These are phyloP conservation scores for Cucumis hystrix DNA, from an alignment of 306 rosid species.

Conservation along the genomic window DNA sequence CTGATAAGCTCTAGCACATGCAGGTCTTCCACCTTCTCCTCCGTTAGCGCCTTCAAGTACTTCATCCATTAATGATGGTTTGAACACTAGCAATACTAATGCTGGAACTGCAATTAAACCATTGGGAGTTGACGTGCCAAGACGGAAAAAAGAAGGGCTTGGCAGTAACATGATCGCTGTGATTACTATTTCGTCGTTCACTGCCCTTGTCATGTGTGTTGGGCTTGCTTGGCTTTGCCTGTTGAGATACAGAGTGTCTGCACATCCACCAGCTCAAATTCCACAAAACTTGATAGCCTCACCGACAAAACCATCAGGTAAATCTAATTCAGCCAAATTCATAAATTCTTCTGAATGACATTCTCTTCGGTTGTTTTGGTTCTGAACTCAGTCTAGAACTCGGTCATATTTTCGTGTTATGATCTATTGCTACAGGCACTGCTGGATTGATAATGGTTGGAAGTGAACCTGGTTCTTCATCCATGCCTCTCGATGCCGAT, in stretches of 20 bases:
- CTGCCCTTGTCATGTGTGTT: slow-evolving; percentile 44
- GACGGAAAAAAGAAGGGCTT: slow-evolving; percentile 37
- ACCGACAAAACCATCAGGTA: slow-evolving; percentile 50
- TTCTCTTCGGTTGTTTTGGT: neutral
- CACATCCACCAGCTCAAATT: slow-evolving; percentile 16
- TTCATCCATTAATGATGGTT: slow-evolving; percentile 46
- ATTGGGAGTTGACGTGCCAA: slow-evolving; percentile 63
- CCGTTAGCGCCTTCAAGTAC: slow-evolving; percentile 44
- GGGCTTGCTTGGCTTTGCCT: slow-evolving; percentile 60
- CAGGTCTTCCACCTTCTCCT: slow-evolving; percentile 99
- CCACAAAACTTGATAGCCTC: slow-evolving; percentile 31
- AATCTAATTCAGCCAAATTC: neutral
- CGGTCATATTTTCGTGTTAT: neutral
- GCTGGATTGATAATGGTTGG: slow-evolving; percentile 12
- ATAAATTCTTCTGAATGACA: neutral
- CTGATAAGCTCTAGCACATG: slow-evolving; percentile 9
- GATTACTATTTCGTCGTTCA: slow-evolving; percentile 50
- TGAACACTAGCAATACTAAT: slow-evolving; percentile 30
- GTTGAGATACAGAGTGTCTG: slow-evolving; percentile 27
- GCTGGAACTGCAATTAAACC: slow-evolving; percentile 62
- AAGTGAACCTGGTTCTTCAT: slow-evolving; percentile 33
- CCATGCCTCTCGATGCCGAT: slow-evolving; percentile 36
- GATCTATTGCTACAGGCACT: neutral
- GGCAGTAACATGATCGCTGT: slow-evolving; percentile 33
- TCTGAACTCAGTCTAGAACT: neutral